Conservation (phyloP, 2,329 filamentous ascomycete species). For the Penicillium sclerotigenum region DNA sequence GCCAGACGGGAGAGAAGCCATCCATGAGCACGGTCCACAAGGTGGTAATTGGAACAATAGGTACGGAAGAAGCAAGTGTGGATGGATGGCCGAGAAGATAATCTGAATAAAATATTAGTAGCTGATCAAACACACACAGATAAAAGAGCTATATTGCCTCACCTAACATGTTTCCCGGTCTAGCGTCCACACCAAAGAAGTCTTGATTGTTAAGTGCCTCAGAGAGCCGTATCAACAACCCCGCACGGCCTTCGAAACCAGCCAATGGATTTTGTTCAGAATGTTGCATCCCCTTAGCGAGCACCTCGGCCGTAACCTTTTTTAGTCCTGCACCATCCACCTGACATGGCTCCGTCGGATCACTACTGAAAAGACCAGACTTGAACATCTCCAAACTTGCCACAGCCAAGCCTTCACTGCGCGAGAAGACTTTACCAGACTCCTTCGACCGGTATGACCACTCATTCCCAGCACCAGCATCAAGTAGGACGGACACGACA, state of each 20-base stretch:
- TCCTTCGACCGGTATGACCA: constrained; percentile 94
- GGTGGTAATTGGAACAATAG: constrained; percentile 80
- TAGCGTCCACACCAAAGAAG: constrained; percentile 76
- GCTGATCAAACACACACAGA: background rate
- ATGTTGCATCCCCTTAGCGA: constrained; percentile 83
- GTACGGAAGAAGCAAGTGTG: constrained; percentile 82
- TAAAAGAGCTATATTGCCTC: constrained; percentile 30
- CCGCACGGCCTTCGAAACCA: constrained; percentile 79
- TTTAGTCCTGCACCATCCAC: constrained; percentile 81
- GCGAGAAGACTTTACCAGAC: constrained; percentile 74
- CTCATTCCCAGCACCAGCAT: constrained; percentile 77
- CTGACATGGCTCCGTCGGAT: constrained; percentile 75
- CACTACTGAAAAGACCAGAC: constrained; percentile 79
- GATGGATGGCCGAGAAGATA: constrained; percentile 89
- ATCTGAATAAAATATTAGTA: constrained; percentile 52
- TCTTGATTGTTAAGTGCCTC: constrained; percentile 75
- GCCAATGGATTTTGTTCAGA: constrained; percentile 75
- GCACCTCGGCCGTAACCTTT: constrained; percentile 66
- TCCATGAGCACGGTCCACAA: constrained; percentile 90
- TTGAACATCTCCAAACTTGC: constrained; percentile 90
- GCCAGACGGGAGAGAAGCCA: constrained; percentile 84
- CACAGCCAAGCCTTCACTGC: constrained; percentile 84
- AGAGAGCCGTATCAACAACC: constrained; percentile 71
- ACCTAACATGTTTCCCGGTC: constrained; percentile 95
- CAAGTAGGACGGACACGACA: constrained; percentile 59